Base-by-base conservation (phyloP, 2,329 filamentous ascomycete species). In the Penicillium sp. region DNA sequence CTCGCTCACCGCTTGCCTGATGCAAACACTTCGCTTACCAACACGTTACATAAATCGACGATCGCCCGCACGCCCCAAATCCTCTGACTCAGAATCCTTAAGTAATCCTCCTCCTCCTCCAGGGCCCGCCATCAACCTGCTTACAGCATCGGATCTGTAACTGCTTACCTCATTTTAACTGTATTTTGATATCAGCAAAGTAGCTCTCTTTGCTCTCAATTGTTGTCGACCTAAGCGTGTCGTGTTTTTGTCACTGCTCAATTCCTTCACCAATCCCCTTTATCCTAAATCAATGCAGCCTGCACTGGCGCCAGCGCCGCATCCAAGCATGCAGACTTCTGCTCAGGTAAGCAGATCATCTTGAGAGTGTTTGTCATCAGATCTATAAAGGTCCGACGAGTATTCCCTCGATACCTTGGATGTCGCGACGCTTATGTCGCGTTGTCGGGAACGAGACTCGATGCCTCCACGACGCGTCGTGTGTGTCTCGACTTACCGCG, bases 271-370 rank as follows among this genome's bases (percentile, higher is more conserved):
- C 53, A 50, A 47, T 41, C 46, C 54, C 48, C 33, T 51, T 59
- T 61, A 47, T 40, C 46, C 63, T 63, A 57, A 61, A 60, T 65
- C 59, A 36, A 78, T 78, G 76, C 78, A 80, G 67, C 76, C 76
- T 63, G 72, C 76, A 66, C 70, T 80, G 68, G 77, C 77, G 59
- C 77, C 77, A 70, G 77, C 78, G 65, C 78, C 78, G 66, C 78
- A 79, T 73, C 76, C 75, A 67, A 74, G 70, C 65, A 78, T 78
- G 75, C 78, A 78, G 67, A 72, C 72, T 60, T 69, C 76, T 74
- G 76, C 79, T 76, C 82, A 83, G 79, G 82, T 84, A 83, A 81
- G 81, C 78, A 70, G 59, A 60, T 52, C 50, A 62, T 67, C 60
- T 61, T 63, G 64, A 62, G 69, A 62, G 62, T 66, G 70, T 73